These are phyloP conservation scores for Tetramitus jugosus DNA, from an alignment of 208 protist species.

Conservation along the genomic window DNA sequence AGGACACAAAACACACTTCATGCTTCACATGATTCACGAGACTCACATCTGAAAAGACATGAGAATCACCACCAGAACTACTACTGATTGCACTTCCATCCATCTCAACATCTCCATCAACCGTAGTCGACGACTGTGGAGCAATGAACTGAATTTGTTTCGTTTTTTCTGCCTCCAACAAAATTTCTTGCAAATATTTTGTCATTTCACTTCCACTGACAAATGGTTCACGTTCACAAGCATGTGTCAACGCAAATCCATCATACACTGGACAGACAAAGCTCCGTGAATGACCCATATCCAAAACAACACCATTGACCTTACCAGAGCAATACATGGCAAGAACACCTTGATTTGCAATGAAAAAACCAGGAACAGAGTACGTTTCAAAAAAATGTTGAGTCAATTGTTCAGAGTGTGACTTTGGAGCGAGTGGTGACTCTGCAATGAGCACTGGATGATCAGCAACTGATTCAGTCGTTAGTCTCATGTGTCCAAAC, in stretches of 20 bases:
- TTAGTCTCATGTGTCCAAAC: background rate
- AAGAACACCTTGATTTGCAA: conserved; percentile 60
- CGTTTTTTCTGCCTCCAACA: conserved; percentile 65
- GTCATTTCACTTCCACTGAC: conserved; percentile 84
- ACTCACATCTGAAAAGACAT: background rate
- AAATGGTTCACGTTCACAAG: conserved; percentile 45
- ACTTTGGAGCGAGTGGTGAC: conserved; percentile 49
- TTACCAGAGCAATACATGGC: conserved; percentile 80
- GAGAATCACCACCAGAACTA: background rate
- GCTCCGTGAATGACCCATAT: conserved; percentile 70
- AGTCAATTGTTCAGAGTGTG: conserved; percentile 67
- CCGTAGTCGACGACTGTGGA: background rate
- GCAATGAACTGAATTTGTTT: conserved; percentile 27
- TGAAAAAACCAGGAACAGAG: conserved; percentile 38
- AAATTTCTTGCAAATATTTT: conserved; percentile 75
- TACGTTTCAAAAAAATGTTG: conserved; percentile 60
- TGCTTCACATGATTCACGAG: too few species aligned
- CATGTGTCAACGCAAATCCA: conserved; percentile 70
- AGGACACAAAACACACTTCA: too few species aligned
- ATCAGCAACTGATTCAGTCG: too few species aligned
- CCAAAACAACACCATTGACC: conserved; percentile 82
- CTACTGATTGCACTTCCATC: background rate
- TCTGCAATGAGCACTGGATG: conserved; percentile 44
- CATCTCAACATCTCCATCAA: background rate
- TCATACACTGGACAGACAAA: conserved; percentile 77